Evolutionary conservation across 768 basidiomycete genomes (phyloP), one percentile per base, ranked within the genome.

Genomic region (Rhizopogon sp.): DNA sequence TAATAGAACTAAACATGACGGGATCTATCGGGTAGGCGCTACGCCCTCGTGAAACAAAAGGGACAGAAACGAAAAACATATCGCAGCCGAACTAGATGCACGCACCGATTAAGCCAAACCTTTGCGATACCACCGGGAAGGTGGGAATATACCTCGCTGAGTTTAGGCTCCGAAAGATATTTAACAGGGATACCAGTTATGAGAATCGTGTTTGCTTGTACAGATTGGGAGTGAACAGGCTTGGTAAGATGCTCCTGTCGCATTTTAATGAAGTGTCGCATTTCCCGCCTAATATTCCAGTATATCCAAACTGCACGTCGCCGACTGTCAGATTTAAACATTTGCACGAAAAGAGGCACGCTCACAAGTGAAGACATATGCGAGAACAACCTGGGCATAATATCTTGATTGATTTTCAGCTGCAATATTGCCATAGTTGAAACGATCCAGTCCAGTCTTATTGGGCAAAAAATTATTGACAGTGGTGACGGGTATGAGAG

Each of bases 121-220:
- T 84, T 82, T 66, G 85, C 86, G 7, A 95, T 88, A 14, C 95
- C 95, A 9, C 95, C 95, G 0, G 97, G 96, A 3, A 98, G 78
- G 54, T 82, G 79, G n/a, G 81, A 79, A 70, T 91, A 96, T 10
- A 96, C 71, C 47, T 81, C 75, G 42, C 68, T 72, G 29, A 97
- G 76, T 3, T 83, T 84, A 6, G 76, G 70, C 60, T 87, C 85
- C 39, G 85, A 84, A 52, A 98, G 80, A 64, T 86, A 93, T 46
- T 82, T 80, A 33, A 76, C 72, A 6, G 94, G 93, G 5, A 98
- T 87, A 42, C 94, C 94, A 4, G 93, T 94, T 57, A 98, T 78
- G 43, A 98, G 84, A 20, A 98, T 78, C 3, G 96, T 95, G 60
- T 85, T 90, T 6, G 96, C 93, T 69, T 94, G 93, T 0, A 93